Base-by-base conservation (phyloP, 2,329 filamentous ascomycete species). In the Neobulgaria alba region DNA sequence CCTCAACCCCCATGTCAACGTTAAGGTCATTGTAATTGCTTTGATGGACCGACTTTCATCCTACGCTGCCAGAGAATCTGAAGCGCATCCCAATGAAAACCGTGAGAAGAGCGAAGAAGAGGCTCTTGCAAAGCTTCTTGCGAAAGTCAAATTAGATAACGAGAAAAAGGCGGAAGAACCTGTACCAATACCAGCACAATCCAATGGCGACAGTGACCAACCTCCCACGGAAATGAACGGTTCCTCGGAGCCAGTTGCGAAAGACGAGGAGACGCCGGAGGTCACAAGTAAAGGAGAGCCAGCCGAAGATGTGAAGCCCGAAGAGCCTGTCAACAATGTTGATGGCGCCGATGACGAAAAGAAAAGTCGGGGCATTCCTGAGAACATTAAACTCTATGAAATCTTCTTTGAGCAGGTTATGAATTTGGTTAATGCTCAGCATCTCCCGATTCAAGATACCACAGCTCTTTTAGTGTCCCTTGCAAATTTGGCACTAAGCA, bases 391-490 rank as follows among this genome's bases (percentile, higher is more conserved):
- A 63, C 75, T 98, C 17, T 96, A 96, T 62, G 89, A 96, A 63
- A 86, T 96, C 45, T 98, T 96, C 71, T 94, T 96, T 58, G 82
- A 88, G 38, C 92, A 96, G 63, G 92, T 96, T 47, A 84, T 93
- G 58, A 89, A 90, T 56, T 70, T 98, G 38, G 89, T 96, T 47
- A 90, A 88, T 63, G 85, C 85, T 38, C 87, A 95, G 57, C 82
- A 87, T 52, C 72, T 98, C 38, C 84, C 89, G 1, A 90, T 98
- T 50, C 88, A 94, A 61, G 93, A 98, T 60, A 94, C 85, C 14
- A 92, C 95, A 54, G 92, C 89, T 8, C 68, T 98, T 31, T 71
- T 96, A 33, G 90, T 94, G n/a, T 98, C 92, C 3, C 71, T 98
- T 30, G 81, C 84, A 29, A 96, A 96, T 54, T 75, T 98, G 42